phyloP scores from a whole-genome alignment of 1,284 basidiomycete species.

The Fistulina hepatica region DNA sequence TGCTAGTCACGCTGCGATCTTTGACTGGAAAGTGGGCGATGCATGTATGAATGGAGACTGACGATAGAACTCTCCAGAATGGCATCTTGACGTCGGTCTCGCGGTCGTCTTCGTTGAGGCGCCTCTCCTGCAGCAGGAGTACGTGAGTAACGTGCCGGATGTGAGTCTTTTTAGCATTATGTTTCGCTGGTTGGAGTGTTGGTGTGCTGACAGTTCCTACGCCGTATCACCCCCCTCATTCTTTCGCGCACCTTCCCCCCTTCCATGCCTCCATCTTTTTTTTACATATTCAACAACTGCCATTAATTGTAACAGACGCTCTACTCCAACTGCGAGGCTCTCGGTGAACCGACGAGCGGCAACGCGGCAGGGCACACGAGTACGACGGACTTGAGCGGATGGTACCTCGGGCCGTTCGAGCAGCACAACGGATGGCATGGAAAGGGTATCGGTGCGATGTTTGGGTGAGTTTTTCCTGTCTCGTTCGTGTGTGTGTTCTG shows the following conservation, averaged over 20 bases:
- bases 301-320: slow-evolving; percentile 2
- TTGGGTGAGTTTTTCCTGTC: no score
- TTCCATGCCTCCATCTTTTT: neutral
- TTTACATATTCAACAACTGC: neutral
- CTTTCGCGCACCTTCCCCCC: neutral
- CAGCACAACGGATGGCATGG: slow-evolving; percentile 73
- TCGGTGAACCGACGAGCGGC: slow-evolving; percentile 50
- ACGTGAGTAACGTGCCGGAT: slow-evolving; percentile 35
- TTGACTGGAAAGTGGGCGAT: no score
- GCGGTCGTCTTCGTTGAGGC: slow-evolving; percentile 74
- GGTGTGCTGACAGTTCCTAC: neutral
- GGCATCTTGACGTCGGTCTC: slow-evolving; percentile 72
- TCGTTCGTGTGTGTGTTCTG: no score
- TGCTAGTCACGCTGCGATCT: no score
- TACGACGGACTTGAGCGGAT: slow-evolving; percentile 50
- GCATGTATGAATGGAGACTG: no score
- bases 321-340: slow-evolving; percentile 38
- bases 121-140: slow-evolving; percentile 49
- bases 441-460: slow-evolving; percentile 76
- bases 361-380: slow-evolving; percentile 72
- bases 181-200: neutral
- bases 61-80: no score
- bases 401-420: slow-evolving; percentile 54
- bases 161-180: slow-evolving; percentile 45
- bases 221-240: neutral